Evolutionary conservation across 805 yeast species (phyloP).

Genomic region (Sporopachydermia quercuum): DNA sequence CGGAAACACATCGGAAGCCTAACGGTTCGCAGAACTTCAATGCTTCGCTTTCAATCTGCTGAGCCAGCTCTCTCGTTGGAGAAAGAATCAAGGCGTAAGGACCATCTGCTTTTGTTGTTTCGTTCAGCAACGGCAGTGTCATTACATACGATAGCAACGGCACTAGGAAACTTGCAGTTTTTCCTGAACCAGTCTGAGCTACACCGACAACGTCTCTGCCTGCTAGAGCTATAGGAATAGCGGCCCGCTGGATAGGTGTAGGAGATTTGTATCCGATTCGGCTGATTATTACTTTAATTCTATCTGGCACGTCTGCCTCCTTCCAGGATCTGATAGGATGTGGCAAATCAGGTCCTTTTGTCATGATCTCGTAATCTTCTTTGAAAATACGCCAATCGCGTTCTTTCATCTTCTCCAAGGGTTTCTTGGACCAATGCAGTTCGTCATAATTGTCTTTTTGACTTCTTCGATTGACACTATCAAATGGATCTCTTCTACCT

Average conservation of each 20-base stretch:
- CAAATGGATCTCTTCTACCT: conserved; percentile 5
- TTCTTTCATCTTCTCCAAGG: conserved; percentile 45
- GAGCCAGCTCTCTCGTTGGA: conserved; percentile 89
- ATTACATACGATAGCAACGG: conserved; percentile 50
- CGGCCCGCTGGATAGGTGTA: conserved; percentile 82
- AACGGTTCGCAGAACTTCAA: conserved; percentile 27
- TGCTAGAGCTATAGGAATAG: conserved; percentile 55
- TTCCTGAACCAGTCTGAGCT: conserved; percentile 97
- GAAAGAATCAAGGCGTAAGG: conserved; percentile 67
- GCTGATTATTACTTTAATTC: conserved; percentile 14
- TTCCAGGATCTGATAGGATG: conserved; percentile 65
- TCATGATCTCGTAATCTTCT: conserved; percentile 58
- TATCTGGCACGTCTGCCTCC: conserved; percentile 39
- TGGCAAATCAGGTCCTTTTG: conserved; percentile 28
- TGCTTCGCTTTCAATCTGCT: conserved; percentile 65
- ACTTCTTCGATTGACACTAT: conserved; percentile 9
- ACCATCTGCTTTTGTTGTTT: conserved; percentile 38
- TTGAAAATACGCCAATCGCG: conserved; percentile 85
- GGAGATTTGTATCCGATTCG: conserved; percentile 42
- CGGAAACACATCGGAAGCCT: conserved; percentile 32
- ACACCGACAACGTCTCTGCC: conserved; percentile 65
- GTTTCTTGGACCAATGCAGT: conserved; percentile 60
- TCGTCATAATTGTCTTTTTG: conserved; percentile 6
- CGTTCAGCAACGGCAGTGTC: conserved; percentile 31
- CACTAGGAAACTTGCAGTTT: conserved; percentile 68